A percentile compares a stretch with the other conserved stretches of the same genome.
Evolutionary conservation across 805 yeast species (phyloP).

Genomic region (Maudiozyma bulderi): DNA sequence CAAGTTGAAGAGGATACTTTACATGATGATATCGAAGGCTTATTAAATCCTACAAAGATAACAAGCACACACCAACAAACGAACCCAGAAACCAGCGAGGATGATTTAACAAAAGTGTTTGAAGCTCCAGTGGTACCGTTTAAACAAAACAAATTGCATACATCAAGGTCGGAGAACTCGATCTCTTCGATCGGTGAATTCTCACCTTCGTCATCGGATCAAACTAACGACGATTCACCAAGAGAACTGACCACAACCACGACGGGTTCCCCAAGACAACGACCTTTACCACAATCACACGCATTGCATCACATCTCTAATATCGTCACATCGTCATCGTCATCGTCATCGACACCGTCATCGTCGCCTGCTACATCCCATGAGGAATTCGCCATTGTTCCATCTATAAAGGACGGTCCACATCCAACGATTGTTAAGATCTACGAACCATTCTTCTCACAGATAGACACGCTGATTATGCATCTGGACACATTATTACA

Average conservation of each 20-base stretch:
- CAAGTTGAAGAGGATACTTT: slow-evolving; percentile 1
- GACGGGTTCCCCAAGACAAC: not conserved
- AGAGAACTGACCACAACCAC: not conserved
- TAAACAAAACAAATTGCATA: slow-evolving; percentile 14
- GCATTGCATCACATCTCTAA: not conserved
- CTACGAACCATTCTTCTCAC: slow-evolving; percentile 49
- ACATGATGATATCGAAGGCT: slow-evolving; percentile 5
- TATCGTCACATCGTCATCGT: not conserved
- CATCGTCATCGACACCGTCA: slow-evolving; percentile 20
- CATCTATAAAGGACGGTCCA: slow-evolving; percentile 1
- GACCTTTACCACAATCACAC: not conserved
- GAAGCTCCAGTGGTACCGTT: slow-evolving; percentile 26
- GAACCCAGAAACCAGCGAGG: slow-evolving; percentile 1
- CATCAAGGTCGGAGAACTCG: slow-evolving; percentile 28
- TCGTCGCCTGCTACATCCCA: not conserved
- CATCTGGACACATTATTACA: slow-evolving; percentile 14
- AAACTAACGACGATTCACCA: slow-evolving; percentile 33
- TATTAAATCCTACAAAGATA: not conserved
- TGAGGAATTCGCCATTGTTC: not conserved
- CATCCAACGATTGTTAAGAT: slow-evolving; percentile 43
- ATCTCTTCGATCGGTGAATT: slow-evolving; percentile 37
- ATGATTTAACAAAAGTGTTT: slow-evolving; percentile 19
- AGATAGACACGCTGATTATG: slow-evolving; percentile 31
- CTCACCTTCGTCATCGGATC: slow-evolving; percentile 39
- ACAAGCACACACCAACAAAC: not conserved